Conservation (phyloP, 176 grass and related monocot species). For the Phoenix roebelenii region DNA sequence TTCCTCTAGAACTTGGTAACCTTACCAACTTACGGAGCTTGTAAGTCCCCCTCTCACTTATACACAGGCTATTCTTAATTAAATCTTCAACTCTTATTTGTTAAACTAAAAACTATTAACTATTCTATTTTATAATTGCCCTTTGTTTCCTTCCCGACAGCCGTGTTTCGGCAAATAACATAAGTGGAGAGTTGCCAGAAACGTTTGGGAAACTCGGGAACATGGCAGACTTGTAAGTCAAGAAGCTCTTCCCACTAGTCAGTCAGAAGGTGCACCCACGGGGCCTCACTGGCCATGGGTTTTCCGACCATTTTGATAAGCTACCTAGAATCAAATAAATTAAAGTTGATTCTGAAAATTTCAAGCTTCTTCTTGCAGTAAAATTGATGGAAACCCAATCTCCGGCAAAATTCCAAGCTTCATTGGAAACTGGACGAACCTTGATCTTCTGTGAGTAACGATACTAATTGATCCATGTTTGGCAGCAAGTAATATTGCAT, state of each 20-base stretch:
- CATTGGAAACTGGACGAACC: conserved; percentile 11
- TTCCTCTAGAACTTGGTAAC: neutral
- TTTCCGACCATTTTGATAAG: too few species aligned
- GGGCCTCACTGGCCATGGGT: too few species aligned
- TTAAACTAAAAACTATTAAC: neutral
- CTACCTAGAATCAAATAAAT: neutral
- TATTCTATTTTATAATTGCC: neutral
- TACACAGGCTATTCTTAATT: neutral
- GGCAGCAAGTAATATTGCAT: too few species aligned
- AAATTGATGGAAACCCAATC: conserved; percentile 12
- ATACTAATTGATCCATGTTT: too few species aligned
- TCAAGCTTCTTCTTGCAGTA: neutral
- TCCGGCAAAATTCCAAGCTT: conserved; percentile 11
- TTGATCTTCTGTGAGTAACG: neutral
- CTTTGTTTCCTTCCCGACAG: neutral
- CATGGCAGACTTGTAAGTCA: conserved; percentile 1
- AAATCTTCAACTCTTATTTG: neutral
- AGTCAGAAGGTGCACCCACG: too few species aligned
- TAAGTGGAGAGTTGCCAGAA: conserved; percentile 2
- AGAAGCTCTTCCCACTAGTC: neutral
- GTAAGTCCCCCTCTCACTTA: neutral
- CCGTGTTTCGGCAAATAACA: neutral
- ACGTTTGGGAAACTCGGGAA: conserved; percentile 10
- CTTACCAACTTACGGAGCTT: neutral
- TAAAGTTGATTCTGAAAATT: neutral